Base-by-base conservation (phyloP, 1,284 basidiomycete genomes). In the Apiotrichum akiyoshidainum region DNA sequence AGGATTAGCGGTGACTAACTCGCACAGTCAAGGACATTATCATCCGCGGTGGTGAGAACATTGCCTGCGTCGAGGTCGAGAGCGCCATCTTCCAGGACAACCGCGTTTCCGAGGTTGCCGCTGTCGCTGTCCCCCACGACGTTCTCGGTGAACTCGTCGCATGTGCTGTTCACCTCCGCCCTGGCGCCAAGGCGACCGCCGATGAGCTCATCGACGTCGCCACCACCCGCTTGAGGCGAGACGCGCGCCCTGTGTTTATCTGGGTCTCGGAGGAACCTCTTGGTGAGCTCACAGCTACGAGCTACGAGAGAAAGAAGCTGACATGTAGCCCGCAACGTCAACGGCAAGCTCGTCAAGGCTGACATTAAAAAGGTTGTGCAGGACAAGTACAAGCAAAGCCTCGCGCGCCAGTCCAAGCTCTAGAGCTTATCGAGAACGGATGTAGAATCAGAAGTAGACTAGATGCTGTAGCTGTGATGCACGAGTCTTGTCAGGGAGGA, bases 11-110 rank as follows among this genome's bases (percentile, higher is more conserved):
- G 35, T 31, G 39, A 8, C 54, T 55, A 33, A 49, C 54, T 17
- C 31, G n/a, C 67, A 10, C 40, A 54, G 57, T 61, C 45, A 58
- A 61, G 46, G 73, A 74, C 55, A 68, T 71, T 33, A 74, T 73
- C 49, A 72, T 72, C 33, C 71, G 72, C 11, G 74, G 72, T 19
- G 72, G 72, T 4, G 73, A 75, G 60, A 74, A 75, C 70, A 73
- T 76, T 55, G 57, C 71, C 0, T 71, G 68, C 0, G 53, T 60
- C 3, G 71, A 73, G 33, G 68, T 76, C 19, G 74, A 76, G 60
- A 74, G 74, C 53, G 74, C 71, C 26, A 46, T 74, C 12, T 71
- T 68, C 33, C 58, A 65, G n/a, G 65, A 72, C 48, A 57, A 65
- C 17, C 55, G 65, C 17, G 58, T 76, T 3, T 57, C 63, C 2